Conservation (phyloP, 805 yeast genomes). For the Vanderwaltozyma tropicalis region DNA sequence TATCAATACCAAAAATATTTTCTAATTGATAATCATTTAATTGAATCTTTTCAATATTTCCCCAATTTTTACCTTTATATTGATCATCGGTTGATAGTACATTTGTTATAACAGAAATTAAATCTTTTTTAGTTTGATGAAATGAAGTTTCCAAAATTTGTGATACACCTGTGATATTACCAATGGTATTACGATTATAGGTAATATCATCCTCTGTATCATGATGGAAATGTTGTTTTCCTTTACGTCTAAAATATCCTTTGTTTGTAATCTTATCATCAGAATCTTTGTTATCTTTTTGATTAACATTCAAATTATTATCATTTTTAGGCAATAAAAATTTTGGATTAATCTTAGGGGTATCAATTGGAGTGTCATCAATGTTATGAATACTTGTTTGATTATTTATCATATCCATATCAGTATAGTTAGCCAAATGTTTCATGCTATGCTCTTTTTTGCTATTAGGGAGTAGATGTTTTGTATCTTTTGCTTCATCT, state of each 20-base stretch:
- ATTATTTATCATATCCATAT: neutral
- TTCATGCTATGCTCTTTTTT: too few relatives aligned
- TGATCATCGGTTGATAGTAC: conserved; percentile 1
- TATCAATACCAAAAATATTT: conserved; percentile 14
- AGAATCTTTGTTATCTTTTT: neutral
- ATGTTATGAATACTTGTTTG: neutral
- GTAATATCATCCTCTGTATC: neutral
- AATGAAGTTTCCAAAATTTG: conserved; percentile 16
- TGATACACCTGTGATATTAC: conserved; percentile 10
- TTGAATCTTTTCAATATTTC: conserved; percentile 7
- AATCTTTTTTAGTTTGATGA: conserved; percentile 14
- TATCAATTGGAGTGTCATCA: conserved; percentile 20
- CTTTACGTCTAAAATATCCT: neutral
- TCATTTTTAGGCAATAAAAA: conserved; percentile 4
- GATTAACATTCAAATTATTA: neutral
- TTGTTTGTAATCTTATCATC: neutral
- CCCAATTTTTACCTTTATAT: conserved; percentile 7
- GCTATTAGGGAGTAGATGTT: neutral
- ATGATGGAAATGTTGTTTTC: too few relatives aligned
- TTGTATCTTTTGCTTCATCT: neutral
- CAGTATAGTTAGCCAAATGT: neutral
- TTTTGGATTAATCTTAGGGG: conserved; percentile 17
- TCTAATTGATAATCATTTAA: conserved; percentile 5
- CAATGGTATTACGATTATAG: conserved; percentile 1
- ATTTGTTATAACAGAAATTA: conserved; percentile 18